phyloP scores from a whole-genome alignment of 495 filamentous ascomycete species.

The Daldinia vernicosa region DNA sequence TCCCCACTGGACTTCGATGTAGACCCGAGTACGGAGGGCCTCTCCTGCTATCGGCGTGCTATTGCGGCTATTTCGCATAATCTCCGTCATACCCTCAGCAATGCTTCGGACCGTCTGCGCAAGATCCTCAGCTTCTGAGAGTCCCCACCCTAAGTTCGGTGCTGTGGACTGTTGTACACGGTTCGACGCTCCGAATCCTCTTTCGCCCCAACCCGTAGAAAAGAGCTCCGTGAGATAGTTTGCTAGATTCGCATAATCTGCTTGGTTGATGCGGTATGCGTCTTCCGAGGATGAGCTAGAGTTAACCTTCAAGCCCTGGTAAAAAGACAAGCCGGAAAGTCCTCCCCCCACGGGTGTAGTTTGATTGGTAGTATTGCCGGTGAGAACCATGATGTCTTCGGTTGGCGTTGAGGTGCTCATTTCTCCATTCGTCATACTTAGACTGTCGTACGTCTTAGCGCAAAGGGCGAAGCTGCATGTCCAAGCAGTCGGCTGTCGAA shows the following conservation, averaged over 20 bases:
- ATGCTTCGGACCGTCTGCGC: background rate
- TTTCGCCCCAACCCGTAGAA: background rate
- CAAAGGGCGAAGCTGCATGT: background rate
- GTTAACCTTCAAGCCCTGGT: background rate
- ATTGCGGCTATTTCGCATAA: constrained; percentile 7
- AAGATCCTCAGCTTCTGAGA: background rate
- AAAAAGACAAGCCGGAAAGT: background rate
- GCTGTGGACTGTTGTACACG: background rate
- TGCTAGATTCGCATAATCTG: background rate
- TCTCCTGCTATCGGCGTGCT: constrained; percentile 1
- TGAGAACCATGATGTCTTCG: background rate
- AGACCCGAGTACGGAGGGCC: background rate
- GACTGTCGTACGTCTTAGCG: background rate
- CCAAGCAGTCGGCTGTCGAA: background rate
- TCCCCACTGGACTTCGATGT: constrained; percentile 6
- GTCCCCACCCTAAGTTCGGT: background rate
- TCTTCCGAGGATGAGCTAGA: background rate
- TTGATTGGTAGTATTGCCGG: background rate
- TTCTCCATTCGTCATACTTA: constrained; percentile 1
- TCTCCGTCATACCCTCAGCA: background rate
- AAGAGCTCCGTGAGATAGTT: constrained; percentile 5
- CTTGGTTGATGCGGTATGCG: background rate
- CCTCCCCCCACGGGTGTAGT: background rate
- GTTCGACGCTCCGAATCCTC: background rate
- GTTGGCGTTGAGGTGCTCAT: background rate